Evolutionary conservation across 1,284 basidiomycete genomes (phyloP).

Genomic region (Tilletia caries): DNA sequence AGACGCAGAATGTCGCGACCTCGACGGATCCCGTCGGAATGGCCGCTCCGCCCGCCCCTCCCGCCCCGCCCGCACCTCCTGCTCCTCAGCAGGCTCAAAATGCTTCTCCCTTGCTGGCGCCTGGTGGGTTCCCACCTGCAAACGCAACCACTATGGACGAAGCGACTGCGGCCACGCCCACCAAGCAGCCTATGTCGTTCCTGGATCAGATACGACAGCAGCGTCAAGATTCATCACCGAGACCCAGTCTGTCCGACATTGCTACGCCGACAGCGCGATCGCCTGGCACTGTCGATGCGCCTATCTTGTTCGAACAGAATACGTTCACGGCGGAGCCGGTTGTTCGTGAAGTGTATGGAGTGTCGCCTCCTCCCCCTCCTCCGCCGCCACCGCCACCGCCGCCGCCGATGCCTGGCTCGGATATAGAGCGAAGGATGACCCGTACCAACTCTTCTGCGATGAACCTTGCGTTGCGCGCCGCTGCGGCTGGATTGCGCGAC

Average conservation of each 20-base stretch:
- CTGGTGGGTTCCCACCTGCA: too few species aligned
- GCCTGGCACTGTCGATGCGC: neutral
- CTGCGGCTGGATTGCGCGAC: constrained; percentile 19
- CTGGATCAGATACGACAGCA: constrained; percentile 42
- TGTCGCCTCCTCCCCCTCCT: constrained; percentile 7
- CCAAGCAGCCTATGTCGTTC: constrained; percentile 18
- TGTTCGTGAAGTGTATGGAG: neutral
- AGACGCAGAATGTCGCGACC: neutral
- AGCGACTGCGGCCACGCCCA: neutral
- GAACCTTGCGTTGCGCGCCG: constrained; percentile 43
- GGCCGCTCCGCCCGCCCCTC: constrained; percentile 23
- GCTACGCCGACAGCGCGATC: neutral
- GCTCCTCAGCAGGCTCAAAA: too few species aligned
- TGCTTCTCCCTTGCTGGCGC: too few species aligned
- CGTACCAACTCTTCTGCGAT: constrained; percentile 6
- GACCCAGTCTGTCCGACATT: neutral
- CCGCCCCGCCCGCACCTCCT: constrained; percentile 21
- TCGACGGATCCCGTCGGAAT: too few species aligned
- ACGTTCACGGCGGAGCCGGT: too few species aligned
- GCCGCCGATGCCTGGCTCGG: neutral
- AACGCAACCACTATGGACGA: too few species aligned
- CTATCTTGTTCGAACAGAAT: neutral
- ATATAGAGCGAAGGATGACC: neutral
- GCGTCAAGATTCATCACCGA: constrained; percentile 27
- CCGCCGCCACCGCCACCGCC: constrained; percentile 12